Base-by-base conservation (phyloP, 805 yeast genomes). In the Candida boleticola region DNA sequence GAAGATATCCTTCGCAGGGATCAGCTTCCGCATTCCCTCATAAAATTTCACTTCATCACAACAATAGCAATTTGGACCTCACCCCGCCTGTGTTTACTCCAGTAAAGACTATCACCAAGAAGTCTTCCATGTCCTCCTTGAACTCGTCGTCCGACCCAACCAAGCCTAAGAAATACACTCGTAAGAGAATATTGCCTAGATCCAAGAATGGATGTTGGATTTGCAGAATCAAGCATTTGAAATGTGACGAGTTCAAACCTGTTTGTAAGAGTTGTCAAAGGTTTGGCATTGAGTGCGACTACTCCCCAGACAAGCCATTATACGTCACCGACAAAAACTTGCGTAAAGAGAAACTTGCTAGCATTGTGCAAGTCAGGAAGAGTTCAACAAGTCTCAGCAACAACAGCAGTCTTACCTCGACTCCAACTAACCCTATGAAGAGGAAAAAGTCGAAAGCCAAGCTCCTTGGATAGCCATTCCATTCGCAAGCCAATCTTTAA, bases 161-260 rank as follows among this genome's bases (percentile, higher is more conserved):
- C 16, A 48, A 54, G 36, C 54, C 61, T 7, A 68, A 66, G 43
- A 67, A 66, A 46, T 55, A 66, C 42, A 69, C 70, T 13, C 53
- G 75, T 27, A 57, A 68, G 42, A 61, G 73, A 41, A 48, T 65
- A 19, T 55, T 67, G 43, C 73, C 73, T 2, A 52, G 75, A 36
- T 66, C 73, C 2, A 66, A 66, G 44, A 63, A 57, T 26, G 76
- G 76, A 5, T 70, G 76, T 45, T 70, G 76, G 76, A 66, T 70
- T 41, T 70, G 76, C 46, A 54, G 76, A 41, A 70, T 70, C 44
- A 68, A 68, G 47, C 76, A 70, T 47, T 58, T 70, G 43, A 70
- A 70, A 47, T 70, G 76, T 49, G 74, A 70, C 45, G 76, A 70
- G 44, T 36, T 29, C 10, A 58, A 63, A 42, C 76, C 76, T 0